Percentiles rank a stretch among this genome's conserved stretches.
Conservation (phyloP, 371 early-diverging fungal genomes). For the Mortierella sp. region DNA sequence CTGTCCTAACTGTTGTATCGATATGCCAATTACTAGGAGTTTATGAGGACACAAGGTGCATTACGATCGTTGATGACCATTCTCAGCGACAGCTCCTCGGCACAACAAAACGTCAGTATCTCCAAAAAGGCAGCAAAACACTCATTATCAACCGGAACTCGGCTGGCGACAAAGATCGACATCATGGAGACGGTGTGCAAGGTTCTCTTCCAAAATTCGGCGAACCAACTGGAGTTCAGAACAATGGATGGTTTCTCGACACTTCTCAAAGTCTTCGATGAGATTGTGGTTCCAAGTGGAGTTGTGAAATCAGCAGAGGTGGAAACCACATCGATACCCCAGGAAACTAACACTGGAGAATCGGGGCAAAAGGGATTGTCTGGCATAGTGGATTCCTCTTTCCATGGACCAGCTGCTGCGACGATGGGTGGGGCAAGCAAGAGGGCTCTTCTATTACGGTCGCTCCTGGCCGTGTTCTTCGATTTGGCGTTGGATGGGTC, state of each 20-base stretch:
- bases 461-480: slow-evolving; percentile 54
- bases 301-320: not conserved
- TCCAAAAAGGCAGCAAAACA: slow-evolving; percentile 26
- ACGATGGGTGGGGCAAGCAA: slow-evolving; percentile 12
- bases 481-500: slow-evolving; percentile 55
- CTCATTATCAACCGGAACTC: slow-evolving; percentile 35
- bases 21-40: slow-evolving; percentile 38
- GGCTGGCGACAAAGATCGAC: slow-evolving; percentile 57
- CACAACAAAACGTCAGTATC: slow-evolving; percentile 8
- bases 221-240: slow-evolving; percentile 55
- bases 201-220: slow-evolving; percentile 57
- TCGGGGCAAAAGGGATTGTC: slow-evolving; percentile 2
- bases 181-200: slow-evolving; percentile 61
- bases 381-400: not conserved
- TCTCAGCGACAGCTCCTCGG: slow-evolving; percentile 28
- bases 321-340: not conserved
- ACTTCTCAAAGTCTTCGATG: slow-evolving; percentile 56
- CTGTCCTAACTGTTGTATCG: not conserved
- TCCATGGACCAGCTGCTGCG: not conserved
- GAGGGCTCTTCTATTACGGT: slow-evolving; percentile 43
- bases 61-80: slow-evolving; percentile 56
- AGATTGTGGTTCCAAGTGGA: slow-evolving; percentile 38
- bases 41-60: slow-evolving; percentile 59
- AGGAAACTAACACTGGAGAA: not conserved
- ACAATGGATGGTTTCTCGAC: slow-evolving; percentile 58